Evolutionary conservation across 2,329 filamentous ascomycete genomes (phyloP), one percentile per base, ranked within the genome.

Genomic region (Curvularia lunata): DNA sequence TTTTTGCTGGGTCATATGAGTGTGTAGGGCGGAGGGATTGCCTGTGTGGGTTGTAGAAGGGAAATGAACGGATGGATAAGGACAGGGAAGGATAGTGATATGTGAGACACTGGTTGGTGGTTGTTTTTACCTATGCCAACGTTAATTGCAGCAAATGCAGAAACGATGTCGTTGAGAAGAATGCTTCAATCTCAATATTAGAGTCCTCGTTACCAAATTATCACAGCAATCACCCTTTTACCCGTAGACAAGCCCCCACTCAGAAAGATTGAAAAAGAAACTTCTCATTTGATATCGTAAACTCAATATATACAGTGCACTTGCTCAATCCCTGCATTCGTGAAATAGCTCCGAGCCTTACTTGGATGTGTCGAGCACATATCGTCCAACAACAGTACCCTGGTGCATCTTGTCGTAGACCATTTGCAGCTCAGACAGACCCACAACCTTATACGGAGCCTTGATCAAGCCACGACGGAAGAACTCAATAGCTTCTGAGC

Each of bases 401-500:
- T 85, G 80, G 62, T 85, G 72, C 82, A 84, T 85, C 71, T 92
- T 76, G 48, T 92, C 84, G 76, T 89, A 97, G n/a, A 97, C 89
- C 54, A 86, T 84, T 64, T 89, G 85, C 63, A 98, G 83, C 78
- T 97, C 84, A 71, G 87, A 89, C 59, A 97, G 82, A 13, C 92
- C 91, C 52, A 92, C 87, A 7, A 86, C 85, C 88, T 97, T 96
- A 86, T 85, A 95, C 7, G 94, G 94, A 5, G 88, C 88, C 74
- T 91, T 89, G 84, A 98, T 93, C 63, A 96, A 80, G 16, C 94
- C 94, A 21, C 90, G 85, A 56, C 85, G 81, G 83, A 86, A 97
- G 82, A 97, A 97, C 66, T 97, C 93, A 62, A 98, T 83, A 2
- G 94, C 93, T 82, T 98, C 94, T 52, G 88, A 86, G 1, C 88